These are phyloP conservation scores for Saccharomyces hybrid DNA, from an alignment of 1,139 yeast species.

Conservation along the genomic window DNA sequence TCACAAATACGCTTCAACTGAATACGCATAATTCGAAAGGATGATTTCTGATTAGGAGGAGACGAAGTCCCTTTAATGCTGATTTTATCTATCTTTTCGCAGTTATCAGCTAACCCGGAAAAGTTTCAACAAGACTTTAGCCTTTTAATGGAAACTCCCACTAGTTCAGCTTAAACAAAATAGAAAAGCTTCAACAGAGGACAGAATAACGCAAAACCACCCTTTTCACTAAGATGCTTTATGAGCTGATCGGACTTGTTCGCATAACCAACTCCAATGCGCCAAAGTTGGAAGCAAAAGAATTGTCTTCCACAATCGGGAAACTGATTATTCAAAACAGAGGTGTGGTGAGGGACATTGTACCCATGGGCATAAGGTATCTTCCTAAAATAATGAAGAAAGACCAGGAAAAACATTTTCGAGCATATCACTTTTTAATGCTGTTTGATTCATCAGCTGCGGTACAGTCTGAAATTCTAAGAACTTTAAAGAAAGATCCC, in stretches of 20 bases:
- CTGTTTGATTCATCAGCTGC: slow-evolving; percentile 79
- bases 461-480: slow-evolving; percentile 76
- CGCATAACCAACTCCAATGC: slow-evolving; percentile 57
- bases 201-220: neutral
- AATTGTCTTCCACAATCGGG: slow-evolving; percentile 68
- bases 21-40: neutral
- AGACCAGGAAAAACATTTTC: slow-evolving; percentile 84
- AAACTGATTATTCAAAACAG: slow-evolving; percentile 76
- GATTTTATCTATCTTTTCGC: neutral
- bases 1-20: neutral
- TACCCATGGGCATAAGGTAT: slow-evolving; percentile 69
- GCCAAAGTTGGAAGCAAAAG: slow-evolving; percentile 57
- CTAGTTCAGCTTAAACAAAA: neutral
- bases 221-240: slow-evolving; percentile 48
- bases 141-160: neutral
- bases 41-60: neutral
- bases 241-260: slow-evolving; percentile 85
- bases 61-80: neutral
- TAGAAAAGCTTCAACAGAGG: neutral
- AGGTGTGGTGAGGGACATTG: slow-evolving; percentile 81
- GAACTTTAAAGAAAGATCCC: slow-evolving; percentile 81
- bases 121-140: neutral
- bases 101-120: neutral
- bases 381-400: slow-evolving; percentile 77
- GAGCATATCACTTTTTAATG: slow-evolving; percentile 82